These are phyloP conservation scores for Malania oleifera DNA, from an alignment of 164 flowering plant species.

Conservation along the genomic window DNA sequence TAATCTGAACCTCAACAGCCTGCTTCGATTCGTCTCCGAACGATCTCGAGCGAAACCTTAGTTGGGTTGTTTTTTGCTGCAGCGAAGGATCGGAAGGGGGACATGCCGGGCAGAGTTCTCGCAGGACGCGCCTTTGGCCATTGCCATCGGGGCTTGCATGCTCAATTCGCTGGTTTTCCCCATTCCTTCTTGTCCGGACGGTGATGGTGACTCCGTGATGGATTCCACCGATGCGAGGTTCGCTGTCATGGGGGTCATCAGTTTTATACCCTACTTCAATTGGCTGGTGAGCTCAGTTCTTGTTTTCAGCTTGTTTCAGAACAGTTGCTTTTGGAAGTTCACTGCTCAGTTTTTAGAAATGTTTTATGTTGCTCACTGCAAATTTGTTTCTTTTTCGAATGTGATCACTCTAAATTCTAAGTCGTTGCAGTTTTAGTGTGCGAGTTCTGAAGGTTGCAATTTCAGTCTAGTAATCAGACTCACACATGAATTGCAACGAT, in stretches of 20 bases:
- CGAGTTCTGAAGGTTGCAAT: too few species aligned
- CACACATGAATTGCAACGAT: too few species aligned
- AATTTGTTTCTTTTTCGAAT: background rate
- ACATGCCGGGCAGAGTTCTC: constrained; percentile 64
- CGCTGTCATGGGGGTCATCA: constrained; percentile 80
- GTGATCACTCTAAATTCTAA: too few species aligned
- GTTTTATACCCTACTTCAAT: constrained; percentile 90
- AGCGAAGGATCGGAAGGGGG: constrained; percentile 27
- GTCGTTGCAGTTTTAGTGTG: too few species aligned
- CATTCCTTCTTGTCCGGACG: constrained; percentile 16
- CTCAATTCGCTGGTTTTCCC: constrained; percentile 66
- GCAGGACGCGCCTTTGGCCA: constrained; percentile 59
- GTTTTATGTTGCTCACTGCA: background rate
- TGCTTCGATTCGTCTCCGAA: background rate
- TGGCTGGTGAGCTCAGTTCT: constrained; percentile 60
- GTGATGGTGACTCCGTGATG: constrained; percentile 30
- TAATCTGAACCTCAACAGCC: background rate
- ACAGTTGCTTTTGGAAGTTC: background rate
- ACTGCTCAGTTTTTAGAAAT: background rate
- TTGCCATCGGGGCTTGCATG: constrained; percentile 69
- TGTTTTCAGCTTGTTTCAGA: background rate
- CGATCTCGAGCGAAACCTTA: background rate
- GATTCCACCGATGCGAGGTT: constrained; percentile 59
- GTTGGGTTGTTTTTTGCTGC: constrained; percentile 1
- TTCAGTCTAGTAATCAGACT: too few species aligned